These are phyloP conservation scores for Fusarium cicatricum DNA, from an alignment of 2,329 filamentous ascomycete species.

Conservation along the genomic window DNA sequence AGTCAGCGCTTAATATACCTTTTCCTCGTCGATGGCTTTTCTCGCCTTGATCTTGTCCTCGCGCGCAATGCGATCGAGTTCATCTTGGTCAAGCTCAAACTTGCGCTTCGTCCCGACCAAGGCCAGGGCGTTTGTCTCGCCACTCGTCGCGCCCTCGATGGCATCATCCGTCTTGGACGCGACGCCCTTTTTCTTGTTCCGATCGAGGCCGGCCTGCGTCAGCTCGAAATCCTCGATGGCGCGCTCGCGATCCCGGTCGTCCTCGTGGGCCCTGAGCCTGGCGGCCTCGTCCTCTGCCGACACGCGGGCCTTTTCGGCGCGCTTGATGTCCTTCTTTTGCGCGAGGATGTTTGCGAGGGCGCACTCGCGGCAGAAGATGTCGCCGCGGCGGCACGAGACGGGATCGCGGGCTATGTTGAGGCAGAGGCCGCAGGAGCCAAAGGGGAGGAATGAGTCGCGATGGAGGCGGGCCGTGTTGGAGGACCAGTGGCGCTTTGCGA, in stretches of 20 bases:
- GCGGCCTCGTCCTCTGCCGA: constrained; percentile 67
- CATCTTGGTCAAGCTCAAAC: constrained; percentile 76
- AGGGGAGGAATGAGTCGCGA: constrained; percentile 91
- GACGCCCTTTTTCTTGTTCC: constrained; percentile 44
- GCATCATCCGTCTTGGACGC: constrained; percentile 50
- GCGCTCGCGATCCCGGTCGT: constrained; percentile 74
- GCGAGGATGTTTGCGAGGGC: constrained; percentile 89
- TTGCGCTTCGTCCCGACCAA: constrained; percentile 69
- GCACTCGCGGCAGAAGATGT: constrained; percentile 96
- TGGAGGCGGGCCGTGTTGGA: constrained; percentile 83
- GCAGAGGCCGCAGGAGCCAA: constrained; percentile 88
- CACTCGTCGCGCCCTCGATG: not conserved
- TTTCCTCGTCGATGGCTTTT: constrained; percentile 76
- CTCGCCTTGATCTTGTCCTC: constrained; percentile 76
- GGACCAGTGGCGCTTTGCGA: constrained; percentile 84
- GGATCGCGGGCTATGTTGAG: constrained; percentile 82
- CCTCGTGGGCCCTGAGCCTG: constrained; percentile 66
- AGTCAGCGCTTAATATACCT: constrained; percentile 53
- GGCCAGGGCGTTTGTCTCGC: constrained; percentile 11
- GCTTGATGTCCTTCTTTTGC: constrained; percentile 90
- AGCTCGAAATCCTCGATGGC: constrained; percentile 85
- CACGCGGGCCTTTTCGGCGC: constrained; percentile 73
- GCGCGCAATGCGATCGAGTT: constrained; percentile 73
- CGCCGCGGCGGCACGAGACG: constrained; percentile 83
- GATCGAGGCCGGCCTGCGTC: constrained; percentile 75